Conservation (phyloP, 768 basidiomycete species). For the Amanita fuliginea region DNA sequence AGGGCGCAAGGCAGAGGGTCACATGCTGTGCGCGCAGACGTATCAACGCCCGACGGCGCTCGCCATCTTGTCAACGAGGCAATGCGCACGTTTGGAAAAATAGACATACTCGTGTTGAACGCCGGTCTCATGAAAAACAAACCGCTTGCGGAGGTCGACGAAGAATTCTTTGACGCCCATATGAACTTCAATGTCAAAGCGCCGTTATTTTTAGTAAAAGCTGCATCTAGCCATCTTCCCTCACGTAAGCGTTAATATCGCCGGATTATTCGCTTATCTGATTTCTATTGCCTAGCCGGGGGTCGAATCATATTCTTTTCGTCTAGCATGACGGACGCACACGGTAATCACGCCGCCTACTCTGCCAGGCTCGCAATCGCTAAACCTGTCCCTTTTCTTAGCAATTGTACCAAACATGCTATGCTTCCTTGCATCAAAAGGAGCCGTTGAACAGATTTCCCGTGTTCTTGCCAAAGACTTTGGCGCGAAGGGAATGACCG, state of each 20-base stretch:
- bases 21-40: constrained; percentile 43
- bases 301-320: constrained; percentile 51
- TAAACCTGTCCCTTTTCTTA: constrained; percentile 6
- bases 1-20: constrained; percentile 30
- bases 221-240: constrained; percentile 30
- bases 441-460: constrained; percentile 47
- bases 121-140: constrained; percentile 46
- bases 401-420: constrained; percentile 36
- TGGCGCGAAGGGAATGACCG: constrained; percentile 40
- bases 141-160: constrained; percentile 37
- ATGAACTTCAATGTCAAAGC: constrained; percentile 49
- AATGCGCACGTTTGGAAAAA: constrained; percentile 33
- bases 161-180: constrained; percentile 39
- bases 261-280: background rate
- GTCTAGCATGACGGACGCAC: constrained; percentile 32
- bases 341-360: constrained; percentile 17
- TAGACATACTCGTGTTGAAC: constrained; percentile 52
- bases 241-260: constrained; percentile 22
- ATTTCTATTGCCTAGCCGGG: constrained; percentile 22
- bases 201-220: constrained; percentile 43
- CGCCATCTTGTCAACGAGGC: constrained; percentile 36
- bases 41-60: constrained; percentile 35
- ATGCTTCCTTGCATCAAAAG: constrained; percentile 44
- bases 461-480: constrained; percentile 50
- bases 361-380: background rate